Evolutionary conservation across 2,329 filamentous ascomycete genomes (phyloP).

Genomic region (Teratosphaeria destructans): DNA sequence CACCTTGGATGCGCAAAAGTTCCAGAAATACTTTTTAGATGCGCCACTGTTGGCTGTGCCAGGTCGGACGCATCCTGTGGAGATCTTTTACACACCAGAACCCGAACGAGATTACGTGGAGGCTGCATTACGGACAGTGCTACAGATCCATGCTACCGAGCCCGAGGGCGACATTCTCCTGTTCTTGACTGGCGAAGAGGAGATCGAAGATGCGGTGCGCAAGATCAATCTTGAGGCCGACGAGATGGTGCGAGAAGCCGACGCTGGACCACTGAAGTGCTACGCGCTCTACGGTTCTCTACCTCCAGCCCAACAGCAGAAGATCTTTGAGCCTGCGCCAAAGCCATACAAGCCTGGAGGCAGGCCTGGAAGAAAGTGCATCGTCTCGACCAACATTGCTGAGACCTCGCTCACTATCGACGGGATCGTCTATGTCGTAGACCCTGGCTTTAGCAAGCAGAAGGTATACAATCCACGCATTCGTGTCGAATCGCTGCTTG

Average conservation of each 20-base stretch:
- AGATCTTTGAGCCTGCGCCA: constrained; percentile 87
- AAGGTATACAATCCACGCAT: constrained; percentile 98
- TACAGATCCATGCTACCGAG: constrained; percentile 93
- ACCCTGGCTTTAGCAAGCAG: constrained; percentile 97
- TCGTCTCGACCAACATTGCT: constrained; percentile 94
- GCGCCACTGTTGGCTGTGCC: constrained; percentile 89
- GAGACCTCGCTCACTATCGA: constrained; percentile 97
- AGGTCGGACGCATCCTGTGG: constrained; percentile 88
- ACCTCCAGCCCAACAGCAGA: constrained; percentile 85
- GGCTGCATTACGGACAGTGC: constrained; percentile 82
- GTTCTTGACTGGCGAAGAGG: constrained; percentile 95
- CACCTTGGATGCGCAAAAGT: constrained; percentile 94
- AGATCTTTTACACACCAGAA: constrained; percentile 97
- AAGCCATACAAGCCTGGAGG: constrained; percentile 62
- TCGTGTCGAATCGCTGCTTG: constrained; percentile 90
- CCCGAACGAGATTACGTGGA: constrained; percentile 95
- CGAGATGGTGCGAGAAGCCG: constrained; percentile 82
- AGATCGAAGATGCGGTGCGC: constrained; percentile 91
- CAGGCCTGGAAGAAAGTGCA: constrained; percentile 81
- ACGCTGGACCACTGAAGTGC: constrained; percentile 77
- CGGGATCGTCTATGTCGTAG: constrained; percentile 98
- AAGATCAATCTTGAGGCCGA: constrained; percentile 87
- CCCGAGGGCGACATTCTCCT: constrained; percentile 84
- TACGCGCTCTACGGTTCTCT: constrained; percentile 92
- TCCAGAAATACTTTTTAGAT: constrained; percentile 93